These are phyloP conservation scores for Phyllosticta citribraziliensis DNA, from an alignment of 2,329 filamentous ascomycete species.

Conservation along the genomic window DNA sequence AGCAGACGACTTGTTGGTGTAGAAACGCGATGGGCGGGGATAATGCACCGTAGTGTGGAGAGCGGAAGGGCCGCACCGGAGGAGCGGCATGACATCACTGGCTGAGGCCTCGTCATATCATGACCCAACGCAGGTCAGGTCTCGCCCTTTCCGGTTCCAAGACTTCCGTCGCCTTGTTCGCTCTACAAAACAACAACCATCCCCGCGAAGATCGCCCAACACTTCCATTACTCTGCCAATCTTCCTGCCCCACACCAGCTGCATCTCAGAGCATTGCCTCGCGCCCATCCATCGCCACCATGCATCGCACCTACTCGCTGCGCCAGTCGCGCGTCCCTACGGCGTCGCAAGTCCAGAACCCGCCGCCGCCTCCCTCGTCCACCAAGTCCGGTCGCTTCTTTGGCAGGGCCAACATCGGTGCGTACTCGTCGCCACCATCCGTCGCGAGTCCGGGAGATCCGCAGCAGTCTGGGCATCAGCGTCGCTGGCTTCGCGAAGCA, in stretches of 20 bases:
- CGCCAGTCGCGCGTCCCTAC: slow-evolving; percentile 93
- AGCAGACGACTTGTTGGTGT: not conserved
- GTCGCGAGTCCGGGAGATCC: not conserved
- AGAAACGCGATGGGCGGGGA: not conserved
- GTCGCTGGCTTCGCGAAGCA: not conserved
- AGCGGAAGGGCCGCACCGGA: not conserved
- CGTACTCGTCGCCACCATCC: slow-evolving; percentile 27
- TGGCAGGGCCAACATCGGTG: slow-evolving; percentile 76
- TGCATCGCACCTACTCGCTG: slow-evolving; percentile 99
- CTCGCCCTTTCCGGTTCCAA: not conserved
- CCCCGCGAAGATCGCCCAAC: slow-evolving; percentile 2
- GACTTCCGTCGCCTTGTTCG: not conserved
- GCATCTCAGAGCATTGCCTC: not conserved
- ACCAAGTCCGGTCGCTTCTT: slow-evolving; percentile 90
- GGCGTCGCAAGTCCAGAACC: slow-evolving; percentile 83
- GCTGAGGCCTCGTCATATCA: not conserved
- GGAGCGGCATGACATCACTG: not conserved
- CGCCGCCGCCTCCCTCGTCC: slow-evolving; percentile 79
- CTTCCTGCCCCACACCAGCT: not conserved
- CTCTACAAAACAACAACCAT: slow-evolving; percentile 6
- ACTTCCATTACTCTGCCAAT: not conserved
- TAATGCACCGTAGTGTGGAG: not conserved
- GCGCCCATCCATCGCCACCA: slow-evolving; percentile 30
- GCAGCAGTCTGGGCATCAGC: not conserved
- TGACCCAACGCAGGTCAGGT: not conserved